Conservation (phyloP, 805 yeast species). For the Cyberlindnera samutprakarnensis region DNA sequence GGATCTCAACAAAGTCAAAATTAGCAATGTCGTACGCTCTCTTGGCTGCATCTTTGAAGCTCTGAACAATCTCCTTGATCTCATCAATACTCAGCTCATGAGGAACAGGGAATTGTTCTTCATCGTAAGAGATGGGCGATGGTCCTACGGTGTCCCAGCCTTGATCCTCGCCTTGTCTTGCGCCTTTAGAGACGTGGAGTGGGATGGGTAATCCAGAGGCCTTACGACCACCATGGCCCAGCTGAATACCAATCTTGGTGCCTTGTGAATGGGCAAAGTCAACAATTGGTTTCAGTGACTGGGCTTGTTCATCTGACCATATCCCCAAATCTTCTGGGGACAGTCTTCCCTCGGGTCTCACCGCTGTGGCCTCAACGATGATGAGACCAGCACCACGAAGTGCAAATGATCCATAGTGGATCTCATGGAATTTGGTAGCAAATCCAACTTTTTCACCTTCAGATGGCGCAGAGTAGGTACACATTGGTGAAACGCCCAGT, state of each 20-base stretch:
- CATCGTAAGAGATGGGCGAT: constrained; percentile 28
- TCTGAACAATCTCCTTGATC: constrained; percentile 31
- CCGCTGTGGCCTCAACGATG: constrained; percentile 39
- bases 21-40: constrained; percentile 34
- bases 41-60: constrained; percentile 39
- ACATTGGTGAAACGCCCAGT: constrained; percentile 51
- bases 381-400: constrained; percentile 42
- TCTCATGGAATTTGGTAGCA: constrained; percentile 38
- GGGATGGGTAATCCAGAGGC: constrained; percentile 28
- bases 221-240: constrained; percentile 51
- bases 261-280: constrained; percentile 40
- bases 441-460: constrained; percentile 25
- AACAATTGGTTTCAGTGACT: constrained; percentile 30
- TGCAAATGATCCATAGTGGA: constrained; percentile 42
- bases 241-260: constrained; percentile 42
- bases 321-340: constrained; percentile 43
- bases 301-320: constrained; percentile 43
- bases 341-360: constrained; percentile 32
- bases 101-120: constrained; percentile 24
- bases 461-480: constrained; percentile 36
- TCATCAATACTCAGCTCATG: constrained; percentile 37
- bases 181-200: constrained; percentile 23
- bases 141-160: constrained; percentile 44
- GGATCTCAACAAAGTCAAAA: constrained; percentile 11
- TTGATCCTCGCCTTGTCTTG: constrained; percentile 26